Conservation (phyloP, 305 asterid genomes). For the Fraxinus sp. region DNA sequence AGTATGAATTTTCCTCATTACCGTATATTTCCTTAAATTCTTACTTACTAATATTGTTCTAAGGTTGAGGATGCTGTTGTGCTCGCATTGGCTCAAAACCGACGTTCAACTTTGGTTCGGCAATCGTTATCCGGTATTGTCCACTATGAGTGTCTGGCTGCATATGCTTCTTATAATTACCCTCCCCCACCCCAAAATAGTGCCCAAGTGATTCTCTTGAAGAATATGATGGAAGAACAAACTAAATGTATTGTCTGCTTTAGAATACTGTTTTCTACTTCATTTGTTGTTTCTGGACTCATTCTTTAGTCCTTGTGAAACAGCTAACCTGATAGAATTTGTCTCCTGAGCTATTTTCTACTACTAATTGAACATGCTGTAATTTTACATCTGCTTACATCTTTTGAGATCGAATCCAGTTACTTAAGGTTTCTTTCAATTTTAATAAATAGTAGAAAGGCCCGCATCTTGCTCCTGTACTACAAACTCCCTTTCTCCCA, state of each 20-base stretch:
- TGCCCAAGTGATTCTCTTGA: not conserved
- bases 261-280: not conserved
- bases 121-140: conserved; percentile 68
- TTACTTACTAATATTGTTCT: conserved; percentile 30
- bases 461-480: conserved; percentile 1
- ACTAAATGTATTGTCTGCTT: not conserved
- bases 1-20: not conserved
- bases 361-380: not conserved
- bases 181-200: not conserved
- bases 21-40: not conserved
- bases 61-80: conserved; percentile 98
- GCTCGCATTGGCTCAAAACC: conserved; percentile 66
- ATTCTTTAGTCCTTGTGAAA: not conserved
- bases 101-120: conserved; percentile 73
- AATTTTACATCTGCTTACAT: not conserved
- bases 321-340: not conserved
- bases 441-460: not conserved
- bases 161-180: not conserved
- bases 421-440: not conserved
- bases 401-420: not conserved
- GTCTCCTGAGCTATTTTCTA: not conserved
- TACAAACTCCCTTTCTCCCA: conserved; percentile 7
- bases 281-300: not conserved
- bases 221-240: not conserved
- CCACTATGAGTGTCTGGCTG: conserved; percentile 12